Conservation (phyloP, 1,284 basidiomycete species). For the Farysia itapuensis region DNA sequence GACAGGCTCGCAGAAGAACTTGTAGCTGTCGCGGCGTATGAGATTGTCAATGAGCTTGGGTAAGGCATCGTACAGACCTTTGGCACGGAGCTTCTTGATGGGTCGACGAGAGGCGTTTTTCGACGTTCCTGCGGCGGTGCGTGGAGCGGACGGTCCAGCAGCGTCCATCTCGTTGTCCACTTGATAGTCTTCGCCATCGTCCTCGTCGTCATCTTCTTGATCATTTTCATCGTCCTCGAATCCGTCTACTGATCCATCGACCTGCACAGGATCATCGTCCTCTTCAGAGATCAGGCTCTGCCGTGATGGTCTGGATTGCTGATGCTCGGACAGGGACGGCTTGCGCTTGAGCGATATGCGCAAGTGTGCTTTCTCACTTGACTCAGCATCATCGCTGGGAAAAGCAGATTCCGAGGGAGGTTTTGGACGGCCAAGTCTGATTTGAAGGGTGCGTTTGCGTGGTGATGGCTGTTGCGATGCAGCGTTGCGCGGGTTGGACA, state of each 20-base stretch:
- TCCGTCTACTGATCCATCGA: neutral
- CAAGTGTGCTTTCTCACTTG: too few relatives aligned
- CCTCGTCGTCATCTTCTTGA: constrained; percentile 1
- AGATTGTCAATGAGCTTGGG: constrained; percentile 41
- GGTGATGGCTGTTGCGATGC: constrained; percentile 10
- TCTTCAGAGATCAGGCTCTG: constrained; percentile 2
- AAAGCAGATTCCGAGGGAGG: constrained; percentile 4
- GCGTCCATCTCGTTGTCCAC: neutral
- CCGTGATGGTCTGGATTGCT: constrained; percentile 2
- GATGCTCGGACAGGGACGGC: constrained; percentile 8
- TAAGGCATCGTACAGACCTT: constrained; percentile 34
- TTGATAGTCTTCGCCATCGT: neutral
- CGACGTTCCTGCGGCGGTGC: neutral
- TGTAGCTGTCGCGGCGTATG: constrained; percentile 75
- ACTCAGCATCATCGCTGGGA: too few relatives aligned
- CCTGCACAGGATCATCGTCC: constrained; percentile 1
- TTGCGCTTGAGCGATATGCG: constrained; percentile 37
- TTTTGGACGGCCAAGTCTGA: constrained; percentile 27
- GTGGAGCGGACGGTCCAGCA: neutral
- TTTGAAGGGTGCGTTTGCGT: constrained; percentile 27
- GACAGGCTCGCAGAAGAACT: constrained; percentile 76
- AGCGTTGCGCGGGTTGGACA: too few relatives aligned
- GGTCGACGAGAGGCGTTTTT: constrained; percentile 16
- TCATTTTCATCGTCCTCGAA: neutral
- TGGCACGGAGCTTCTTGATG: constrained; percentile 34